phyloP scores from a whole-genome alignment of 75 land plant genomes.

The Picea glauca region DNA sequence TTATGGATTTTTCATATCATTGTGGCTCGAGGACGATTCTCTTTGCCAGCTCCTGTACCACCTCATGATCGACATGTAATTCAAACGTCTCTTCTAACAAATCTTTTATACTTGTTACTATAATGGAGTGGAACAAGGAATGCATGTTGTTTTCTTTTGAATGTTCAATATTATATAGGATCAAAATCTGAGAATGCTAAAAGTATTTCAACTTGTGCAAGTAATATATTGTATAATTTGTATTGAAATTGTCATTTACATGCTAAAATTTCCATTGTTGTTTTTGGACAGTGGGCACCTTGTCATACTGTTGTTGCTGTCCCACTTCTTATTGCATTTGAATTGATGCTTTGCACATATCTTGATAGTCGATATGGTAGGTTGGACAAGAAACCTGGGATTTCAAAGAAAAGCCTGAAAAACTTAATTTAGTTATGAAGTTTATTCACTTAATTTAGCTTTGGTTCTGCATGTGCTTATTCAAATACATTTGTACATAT shows the following conservation, averaged over 20 bases:
- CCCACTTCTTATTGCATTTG: slow-evolving; percentile 90
- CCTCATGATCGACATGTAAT: slow-evolving; percentile 89
- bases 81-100: not conserved
- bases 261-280: not conserved
- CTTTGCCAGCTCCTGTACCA: slow-evolving; percentile 86
- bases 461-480: not conserved
- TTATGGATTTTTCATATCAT: slow-evolving; percentile 92
- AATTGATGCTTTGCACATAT: slow-evolving; percentile 85
- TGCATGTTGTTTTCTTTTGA: not conserved
- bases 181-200: not conserved
- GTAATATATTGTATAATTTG: slow-evolving; percentile 2
- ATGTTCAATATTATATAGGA: not conserved
- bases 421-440: not conserved
- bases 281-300: slow-evolving; percentile 88
- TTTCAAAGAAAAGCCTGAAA: not conserved
- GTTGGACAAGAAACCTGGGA: too few species aligned
- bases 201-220: not conserved
- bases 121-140: not conserved
- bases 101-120: not conserved
- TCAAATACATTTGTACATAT: not conserved
- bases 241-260: not conserved
- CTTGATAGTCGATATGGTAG: slow-evolving; percentile 76
- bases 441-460: not conserved
- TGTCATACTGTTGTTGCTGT: slow-evolving; percentile 88
- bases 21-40: slow-evolving; percentile 90